Evolutionary conservation across 306 rosid species (phyloP), one percentile per base, ranked within the genome.

Genomic region (Medicago lupulina): DNA sequence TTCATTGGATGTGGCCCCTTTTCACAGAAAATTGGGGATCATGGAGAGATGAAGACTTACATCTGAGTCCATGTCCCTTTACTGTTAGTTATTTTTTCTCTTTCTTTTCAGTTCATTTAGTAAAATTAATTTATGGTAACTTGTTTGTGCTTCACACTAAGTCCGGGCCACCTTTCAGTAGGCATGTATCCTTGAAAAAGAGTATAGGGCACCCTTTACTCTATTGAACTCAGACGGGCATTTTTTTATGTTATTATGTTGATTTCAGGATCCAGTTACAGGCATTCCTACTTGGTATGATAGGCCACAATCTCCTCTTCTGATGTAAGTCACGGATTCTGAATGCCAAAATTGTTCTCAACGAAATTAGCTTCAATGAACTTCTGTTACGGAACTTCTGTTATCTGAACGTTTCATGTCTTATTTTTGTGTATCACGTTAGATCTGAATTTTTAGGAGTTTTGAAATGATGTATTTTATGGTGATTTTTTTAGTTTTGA

Each of bases 1-100:
- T 73, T 76, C 97, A 92, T 70, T 92, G 97, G 97, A 85, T 92
- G 96, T 92, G 97, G 97, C 97, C 97, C 18, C 89, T 92, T 82
- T 92, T 90, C 84, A 85, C 88, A 18, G 96, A 88, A 65, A 54
- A 82, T 72, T 92, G 93, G 96, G 97, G 90, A 73, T 88, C 90
- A 19, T 92, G 97, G 97, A 88, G 97, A 84, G 68, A 62, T 71
- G 88, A 83, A 44, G 64, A 83, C 75, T 82, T 92, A 70, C 89
- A 85, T 83, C 79, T 90, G 76, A 87, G 97, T 74, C 70, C 88
- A 69, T 88, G 84, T 71, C 96, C 97, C 65, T 92, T 90, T 80
- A 92, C 97, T 43, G 96, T 92, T 71, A 71, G 85, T 15, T 15
- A 7, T 55, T 60, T 21, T 61, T 21, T 17, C 36, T 60, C 60